Conservation (phyloP, 2,329 filamentous ascomycete genomes). For the Penicillium sp. region DNA sequence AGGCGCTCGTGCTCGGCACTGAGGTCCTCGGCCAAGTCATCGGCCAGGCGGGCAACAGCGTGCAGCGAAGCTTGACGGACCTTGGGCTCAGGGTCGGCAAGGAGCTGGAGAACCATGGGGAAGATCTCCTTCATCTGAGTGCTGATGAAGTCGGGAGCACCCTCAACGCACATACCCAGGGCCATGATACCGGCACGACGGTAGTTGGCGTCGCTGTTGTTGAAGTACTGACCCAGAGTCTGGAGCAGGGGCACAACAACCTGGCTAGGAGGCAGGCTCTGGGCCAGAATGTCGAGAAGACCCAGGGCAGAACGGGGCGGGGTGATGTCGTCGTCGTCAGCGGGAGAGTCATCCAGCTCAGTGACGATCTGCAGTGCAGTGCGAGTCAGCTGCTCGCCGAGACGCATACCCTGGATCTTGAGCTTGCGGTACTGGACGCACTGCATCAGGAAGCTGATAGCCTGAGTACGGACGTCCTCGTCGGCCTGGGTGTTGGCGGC, state of each 20-base stretch:
- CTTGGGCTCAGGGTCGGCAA: conserved; percentile 78
- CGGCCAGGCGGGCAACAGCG: conserved; percentile 84
- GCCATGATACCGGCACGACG: conserved; percentile 89
- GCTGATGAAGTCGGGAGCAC: conserved; percentile 94
- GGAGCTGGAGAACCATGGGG: conserved; percentile 77
- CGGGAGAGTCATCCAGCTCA: conserved; percentile 69
- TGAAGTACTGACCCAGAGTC: conserved; percentile 79
- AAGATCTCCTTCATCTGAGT: conserved; percentile 87
- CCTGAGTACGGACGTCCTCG: conserved; percentile 85
- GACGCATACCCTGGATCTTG: conserved; percentile 88
- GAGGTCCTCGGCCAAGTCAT: conserved; percentile 90
- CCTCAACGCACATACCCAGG: conserved; percentile 91
- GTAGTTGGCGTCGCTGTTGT: conserved; percentile 71
- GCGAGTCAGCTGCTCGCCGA: conserved; percentile 83
- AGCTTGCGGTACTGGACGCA: conserved; percentile 88
- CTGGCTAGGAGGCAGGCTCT: conserved; percentile 86
- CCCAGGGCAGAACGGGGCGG: conserved; percentile 83
- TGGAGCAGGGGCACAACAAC: conserved; percentile 91
- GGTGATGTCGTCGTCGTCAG: conserved; percentile 81
- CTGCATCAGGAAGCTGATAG: conserved; percentile 91
- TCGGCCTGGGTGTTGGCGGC: conserved; percentile 73
- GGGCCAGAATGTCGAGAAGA: conserved; percentile 85
- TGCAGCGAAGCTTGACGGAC: conserved; percentile 88
- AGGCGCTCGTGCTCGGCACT: conserved; percentile 80
- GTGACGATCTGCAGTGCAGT: conserved; percentile 88